Percentiles rank a stretch among this genome's conserved stretches.
Evolutionary conservation across 2,329 filamentous ascomycete genomes (phyloP).

Genomic region (Sphaerulina musiva): DNA sequence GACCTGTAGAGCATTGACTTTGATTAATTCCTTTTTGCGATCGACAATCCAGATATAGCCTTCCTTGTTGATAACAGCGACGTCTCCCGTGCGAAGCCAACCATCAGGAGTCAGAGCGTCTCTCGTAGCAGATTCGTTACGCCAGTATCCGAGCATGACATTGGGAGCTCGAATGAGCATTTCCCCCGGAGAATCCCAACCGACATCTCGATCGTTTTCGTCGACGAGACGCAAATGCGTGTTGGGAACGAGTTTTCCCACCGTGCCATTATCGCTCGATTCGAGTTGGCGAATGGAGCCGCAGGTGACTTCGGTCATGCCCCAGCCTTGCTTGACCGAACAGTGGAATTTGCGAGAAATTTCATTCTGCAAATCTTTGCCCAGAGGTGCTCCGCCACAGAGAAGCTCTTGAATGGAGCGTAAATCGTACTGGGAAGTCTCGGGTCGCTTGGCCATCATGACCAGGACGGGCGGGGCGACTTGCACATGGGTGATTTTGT

Average conservation of each 20-base stretch:
- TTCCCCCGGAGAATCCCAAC: slow-evolving; percentile 35
- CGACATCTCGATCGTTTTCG: slow-evolving; percentile 38
- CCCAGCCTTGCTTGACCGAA: slow-evolving; percentile 38
- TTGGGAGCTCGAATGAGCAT: slow-evolving; percentile 38
- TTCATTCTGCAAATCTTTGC: slow-evolving; percentile 39
- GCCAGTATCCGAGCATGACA: slow-evolving; percentile 39
- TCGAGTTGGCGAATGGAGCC: slow-evolving; percentile 37
- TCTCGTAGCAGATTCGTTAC: slow-evolving; percentile 36
- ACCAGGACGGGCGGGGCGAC: slow-evolving; percentile 41
- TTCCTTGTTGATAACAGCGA: slow-evolving; percentile 30
- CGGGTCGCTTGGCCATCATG: slow-evolving; percentile 40
- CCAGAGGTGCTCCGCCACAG: slow-evolving; percentile 40
- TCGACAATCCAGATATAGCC: slow-evolving; percentile 35
- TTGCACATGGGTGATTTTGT: slow-evolving; percentile 37
- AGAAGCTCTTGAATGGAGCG: slow-evolving; percentile 37
- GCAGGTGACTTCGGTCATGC: slow-evolving; percentile 38
- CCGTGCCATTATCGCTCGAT: slow-evolving; percentile 32
- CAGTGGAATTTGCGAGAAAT: slow-evolving; percentile 33
- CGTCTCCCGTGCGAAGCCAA: slow-evolving; percentile 36
- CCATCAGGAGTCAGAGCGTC: slow-evolving; percentile 36
- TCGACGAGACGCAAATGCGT: slow-evolving; percentile 37
- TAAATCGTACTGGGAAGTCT: slow-evolving; percentile 38
- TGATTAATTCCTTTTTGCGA: slow-evolving; percentile 30
- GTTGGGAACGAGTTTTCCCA: slow-evolving; percentile 38
- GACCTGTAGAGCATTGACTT: slow-evolving; percentile 19